phyloP scores from a whole-genome alignment of 306 rosid genomes.

The Castanea mollissima region DNA sequence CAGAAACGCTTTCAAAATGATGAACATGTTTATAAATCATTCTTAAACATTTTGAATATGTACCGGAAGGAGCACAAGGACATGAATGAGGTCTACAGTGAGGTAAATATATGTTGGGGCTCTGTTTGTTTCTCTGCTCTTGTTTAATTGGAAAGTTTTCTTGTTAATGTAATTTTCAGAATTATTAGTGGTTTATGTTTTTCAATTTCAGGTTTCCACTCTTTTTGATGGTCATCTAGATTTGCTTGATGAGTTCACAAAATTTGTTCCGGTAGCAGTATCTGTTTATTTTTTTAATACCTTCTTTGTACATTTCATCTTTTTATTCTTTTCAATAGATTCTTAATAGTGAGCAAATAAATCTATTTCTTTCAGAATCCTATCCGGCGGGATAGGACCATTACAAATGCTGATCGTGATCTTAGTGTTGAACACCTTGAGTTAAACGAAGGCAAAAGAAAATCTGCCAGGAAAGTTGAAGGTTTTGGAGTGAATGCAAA shows the following conservation, averaged over 20 bases:
- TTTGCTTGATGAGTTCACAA: slow-evolving; percentile 83
- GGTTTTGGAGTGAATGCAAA: slow-evolving; percentile 57
- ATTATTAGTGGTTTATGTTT: background rate
- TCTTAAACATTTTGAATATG: slow-evolving; percentile 90
- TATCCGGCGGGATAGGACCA: slow-evolving; percentile 56
- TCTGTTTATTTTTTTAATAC: slow-evolving; percentile 29
- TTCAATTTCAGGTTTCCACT: slow-evolving; percentile 59
- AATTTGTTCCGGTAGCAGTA: slow-evolving; percentile 85
- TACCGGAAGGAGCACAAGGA: slow-evolving; percentile 95
- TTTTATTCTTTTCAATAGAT: slow-evolving; percentile 14
- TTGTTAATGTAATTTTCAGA: background rate
- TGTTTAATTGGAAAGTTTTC: background rate
- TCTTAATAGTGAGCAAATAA: slow-evolving; percentile 19
- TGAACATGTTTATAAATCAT: slow-evolving; percentile 85
- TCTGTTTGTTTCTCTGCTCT: background rate
- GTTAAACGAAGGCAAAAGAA: slow-evolving; percentile 70
- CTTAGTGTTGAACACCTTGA: slow-evolving; percentile 73
- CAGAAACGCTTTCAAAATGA: slow-evolving; percentile 90
- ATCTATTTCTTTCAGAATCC: slow-evolving; percentile 52
- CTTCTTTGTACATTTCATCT: background rate
- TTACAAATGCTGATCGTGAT: slow-evolving; percentile 62
- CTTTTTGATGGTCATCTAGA: slow-evolving; percentile 78
- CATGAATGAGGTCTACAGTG: slow-evolving; percentile 76
- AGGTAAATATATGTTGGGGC: slow-evolving; percentile 48
- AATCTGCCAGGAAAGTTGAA: slow-evolving; percentile 66